Evolutionary conservation across 495 filamentous ascomycete genomes (phyloP), one percentile per base, ranked within the genome.

Genomic region (Aspergillus cavernicola): DNA sequence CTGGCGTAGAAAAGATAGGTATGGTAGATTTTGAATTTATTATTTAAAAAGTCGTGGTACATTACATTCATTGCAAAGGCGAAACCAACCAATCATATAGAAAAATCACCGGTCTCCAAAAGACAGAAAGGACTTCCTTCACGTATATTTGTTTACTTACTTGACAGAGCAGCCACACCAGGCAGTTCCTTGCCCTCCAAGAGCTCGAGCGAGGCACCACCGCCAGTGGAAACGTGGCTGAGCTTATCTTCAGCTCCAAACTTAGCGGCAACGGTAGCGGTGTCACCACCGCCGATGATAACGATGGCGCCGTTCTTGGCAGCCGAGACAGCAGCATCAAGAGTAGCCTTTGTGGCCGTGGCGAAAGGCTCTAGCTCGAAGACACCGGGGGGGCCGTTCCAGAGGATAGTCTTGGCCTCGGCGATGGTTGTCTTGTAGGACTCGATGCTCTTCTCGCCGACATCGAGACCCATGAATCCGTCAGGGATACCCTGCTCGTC

Each of bases 241-340:
- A 97, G 80, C 81, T 97, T 95, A 71, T 88, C 84, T 81, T 99
- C 93, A 35, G 85, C 90, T 28, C 86, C 85, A 66, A 96, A 97
- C 80, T 99, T 97, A 66, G 92, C 92, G 45, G 95, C 93, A 23
- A 96, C 95, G 32, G 93, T 99, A 36, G 93, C 93, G 38, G 93
- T 99, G 73, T 99, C 93, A 69, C 93, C 93, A 65, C 93, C 93
- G 53, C 93, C 93, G 65, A 99, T 96, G 74, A 99, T 97, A 61
- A 97, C 95, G 57, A 90, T 95, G 74, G 89, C 86, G 62, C 89
- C 92, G 24, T 71, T 81, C 70, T 89, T 71, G 26, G 85, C 85
- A 44, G 90, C 95, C 9, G 73, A 73, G 20, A 97, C 90, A 22
- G 85, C 89, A 43, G 88, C 89, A 60, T 97, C 86, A 59, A 97